Evolutionary conservation across 1,284 basidiomycete genomes (phyloP).

Genomic region (Cryptococcus sp.): DNA sequence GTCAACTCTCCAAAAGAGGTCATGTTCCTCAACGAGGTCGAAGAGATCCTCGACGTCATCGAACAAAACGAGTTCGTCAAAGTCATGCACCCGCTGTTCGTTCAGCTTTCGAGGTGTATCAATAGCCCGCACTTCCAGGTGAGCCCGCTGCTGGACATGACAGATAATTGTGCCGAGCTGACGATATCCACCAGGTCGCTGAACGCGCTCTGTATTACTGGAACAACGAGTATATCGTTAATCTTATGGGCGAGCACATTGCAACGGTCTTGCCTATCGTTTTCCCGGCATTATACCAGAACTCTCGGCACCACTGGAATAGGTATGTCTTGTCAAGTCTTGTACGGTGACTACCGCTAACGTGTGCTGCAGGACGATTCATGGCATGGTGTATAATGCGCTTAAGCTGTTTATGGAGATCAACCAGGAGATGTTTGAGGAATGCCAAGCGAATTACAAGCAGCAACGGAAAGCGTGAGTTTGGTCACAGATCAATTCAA

Average conservation of each 20-base stretch:
- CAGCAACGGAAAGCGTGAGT: conserved; percentile 79
- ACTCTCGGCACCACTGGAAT: conserved; percentile 98
- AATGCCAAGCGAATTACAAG: conserved; percentile 91
- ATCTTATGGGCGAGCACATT: conserved; percentile 97
- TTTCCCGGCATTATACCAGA: conserved; percentile 95
- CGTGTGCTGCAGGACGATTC: conserved; percentile 75
- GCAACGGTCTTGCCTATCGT: conserved; percentile 89
- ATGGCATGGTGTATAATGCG: conserved; percentile 98
- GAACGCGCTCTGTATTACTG: conserved; percentile 92
- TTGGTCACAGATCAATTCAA: neutral
- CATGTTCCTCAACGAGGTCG: conserved; percentile 99
- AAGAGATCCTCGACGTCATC: conserved; percentile 98
- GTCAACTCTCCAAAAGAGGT: conserved; percentile 99
- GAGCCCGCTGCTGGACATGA: conserved; percentile 27
- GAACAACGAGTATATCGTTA: conserved; percentile 99
- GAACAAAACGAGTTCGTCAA: conserved; percentile 96
- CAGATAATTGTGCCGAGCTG: neutral
- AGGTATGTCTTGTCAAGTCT: conserved; percentile 62
- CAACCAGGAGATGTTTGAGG: conserved; percentile 93
- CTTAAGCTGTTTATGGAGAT: conserved; percentile 99
- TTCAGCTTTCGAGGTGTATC: conserved; percentile 94
- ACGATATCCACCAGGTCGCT: conserved; percentile 62
- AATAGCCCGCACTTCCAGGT: conserved; percentile 98
- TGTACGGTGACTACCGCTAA: neutral
- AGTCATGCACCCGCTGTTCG: conserved; percentile 91